Base-by-base conservation (phyloP, 768 basidiomycete species). In the Tubosaeta brunneosetosa region DNA sequence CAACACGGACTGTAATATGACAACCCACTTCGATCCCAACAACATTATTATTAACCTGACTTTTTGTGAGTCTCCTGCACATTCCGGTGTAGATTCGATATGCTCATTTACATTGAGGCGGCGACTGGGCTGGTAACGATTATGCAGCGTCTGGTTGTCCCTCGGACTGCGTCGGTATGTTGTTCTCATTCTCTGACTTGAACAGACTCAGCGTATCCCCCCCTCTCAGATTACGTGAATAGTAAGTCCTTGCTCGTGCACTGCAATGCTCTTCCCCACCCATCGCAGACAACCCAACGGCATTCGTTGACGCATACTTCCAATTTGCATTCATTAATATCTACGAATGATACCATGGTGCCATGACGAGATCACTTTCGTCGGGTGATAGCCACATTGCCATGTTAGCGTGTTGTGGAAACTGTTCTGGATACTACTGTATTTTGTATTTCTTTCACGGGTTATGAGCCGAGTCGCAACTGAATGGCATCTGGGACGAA, bases 251-350 rank as follows among this genome's bases (percentile, higher is more conserved):
- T 3, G 19, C 3, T 2, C 3, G 12, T 22, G 13, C 4, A 11
- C n/a, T 1, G 10, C 16, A 9, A 26, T 25, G 10, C 50, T 57
- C 10, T 52, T 11, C 4, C n/a, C 14, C 9, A 37, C 40, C 42
- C 9, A 11, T 38, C 40, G 6, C 38, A 66, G 66, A 68, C 51
- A 72, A 72, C 44, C 77, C 77, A 3, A 41, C 56, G 3, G 75
- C 74, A 2, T 78, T 77, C 59, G 53, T 55, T 4, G 61, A 72
- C 2, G 74, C 77, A 0, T 77, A 73, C 58, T 78, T 75, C 60
- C 61, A 73, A 26, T 68, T 78, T 51, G 64, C 61, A 8, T 68
- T 67, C 16, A 58, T 78, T 13, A 59, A 69, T 27, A 61, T 78
- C 26, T 78, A 77, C 53, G 49, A 57, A 16, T 44, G n/a, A 50